Evolutionary conservation across 257 asterid genomes (phyloP).

Genomic region (Capsicum pubescens): DNA sequence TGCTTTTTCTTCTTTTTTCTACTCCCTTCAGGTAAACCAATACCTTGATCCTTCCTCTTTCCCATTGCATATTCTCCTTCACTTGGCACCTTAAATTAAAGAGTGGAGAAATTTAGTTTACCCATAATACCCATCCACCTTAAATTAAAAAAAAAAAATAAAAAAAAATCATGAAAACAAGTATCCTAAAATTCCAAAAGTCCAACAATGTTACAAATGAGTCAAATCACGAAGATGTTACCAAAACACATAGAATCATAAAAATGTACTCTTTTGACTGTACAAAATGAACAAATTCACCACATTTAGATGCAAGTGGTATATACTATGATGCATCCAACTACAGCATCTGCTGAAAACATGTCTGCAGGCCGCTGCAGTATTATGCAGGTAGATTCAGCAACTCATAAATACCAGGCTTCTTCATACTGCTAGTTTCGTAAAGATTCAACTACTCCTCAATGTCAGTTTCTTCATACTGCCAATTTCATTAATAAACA

Average conservation of each 20-base stretch:
- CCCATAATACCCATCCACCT: neutral
- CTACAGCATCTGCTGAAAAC: too few relatives aligned
- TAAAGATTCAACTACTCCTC: neutral
- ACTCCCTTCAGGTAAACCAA: constrained; percentile 67
- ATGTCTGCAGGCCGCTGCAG: too few relatives aligned
- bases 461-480: neutral
- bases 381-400: neutral
- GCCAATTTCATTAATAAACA: neutral
- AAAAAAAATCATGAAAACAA: neutral
- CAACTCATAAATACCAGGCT: neutral
- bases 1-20: constrained; percentile 80
- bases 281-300: neutral
- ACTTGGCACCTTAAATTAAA: constrained; percentile 57
- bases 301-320: too few relatives aligned
- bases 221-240: constrained; percentile 19
- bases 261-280: neutral
- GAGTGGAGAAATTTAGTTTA: neutral
- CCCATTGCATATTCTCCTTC: constrained; percentile 59
- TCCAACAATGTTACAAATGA: neutral
- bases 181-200: neutral
- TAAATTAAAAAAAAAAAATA: too few relatives aligned
- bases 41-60: constrained; percentile 67
- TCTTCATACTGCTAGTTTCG: neutral
- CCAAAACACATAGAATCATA: neutral
- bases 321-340: too few relatives aligned